Evolutionary conservation across 768 basidiomycete species (phyloP), one percentile per base, ranked within the genome.

Genomic region (Royoungia palumana): DNA sequence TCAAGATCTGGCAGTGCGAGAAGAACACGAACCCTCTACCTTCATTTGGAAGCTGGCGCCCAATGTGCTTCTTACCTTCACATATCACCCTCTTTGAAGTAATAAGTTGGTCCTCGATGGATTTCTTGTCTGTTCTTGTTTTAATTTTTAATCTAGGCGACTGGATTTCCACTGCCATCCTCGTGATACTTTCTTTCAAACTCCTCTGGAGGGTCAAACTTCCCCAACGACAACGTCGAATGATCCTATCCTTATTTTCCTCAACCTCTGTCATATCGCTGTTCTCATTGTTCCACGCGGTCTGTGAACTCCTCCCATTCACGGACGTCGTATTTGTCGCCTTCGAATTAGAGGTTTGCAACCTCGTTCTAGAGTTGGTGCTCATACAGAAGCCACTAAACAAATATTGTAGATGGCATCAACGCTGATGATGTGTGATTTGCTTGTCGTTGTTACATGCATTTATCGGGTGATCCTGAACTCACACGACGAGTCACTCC

Each of bases 371-470:
- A 13, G 3, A 10, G 2, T 10, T 17, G 6, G 17, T 14, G 19
- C 20, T 28, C 13, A 11, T 12, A 2, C n/a, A 35, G 11, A 7
- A 8, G n/a, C 10, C 16, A 35, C 20, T 24, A n/a, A 44, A 0
- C 27, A 12, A 40, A 40, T 16, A 9, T 7, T 42, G 19, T 9
- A 35, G 43, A 5, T 44, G 24, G 20, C 22, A 6, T 35, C n/a
- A n/a, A n/a, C 34, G 11, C 24, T 55, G 20, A 44, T 55, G 8
- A 22, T 47, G 7, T 59, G 58, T 13, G 55, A 59, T 21, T 28
- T 59, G 41, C 46, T 56, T 10, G 50, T 50, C 30, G 39, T 50
- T 8, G 48, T 55, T 17, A 55, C 58, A 0, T 56, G 52, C 20
- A 4, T 45, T 11, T 59, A 59, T 28, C 45, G 50, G 6, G 40